Evolutionary conservation across 352 stramenopile species (phyloP).

Genomic region (Phytopythium chamaehyphon): DNA sequence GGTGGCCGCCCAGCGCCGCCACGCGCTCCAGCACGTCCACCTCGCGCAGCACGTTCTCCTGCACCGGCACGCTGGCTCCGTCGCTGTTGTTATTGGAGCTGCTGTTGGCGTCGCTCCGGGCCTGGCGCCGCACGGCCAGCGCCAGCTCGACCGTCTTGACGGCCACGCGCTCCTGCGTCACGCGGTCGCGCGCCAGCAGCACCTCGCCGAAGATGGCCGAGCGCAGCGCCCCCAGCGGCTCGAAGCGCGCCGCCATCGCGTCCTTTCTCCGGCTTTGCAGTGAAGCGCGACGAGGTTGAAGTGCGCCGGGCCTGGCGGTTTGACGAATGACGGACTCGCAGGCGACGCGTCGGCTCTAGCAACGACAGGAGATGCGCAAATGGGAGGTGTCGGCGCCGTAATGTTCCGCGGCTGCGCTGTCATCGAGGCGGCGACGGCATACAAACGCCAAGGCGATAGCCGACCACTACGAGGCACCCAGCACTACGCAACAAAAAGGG

Average conservation of each 20-base stretch:
- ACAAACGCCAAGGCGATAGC: too few species aligned
- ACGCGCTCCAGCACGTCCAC: slow-evolving; percentile 62
- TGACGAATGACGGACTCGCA: slow-evolving; percentile 1
- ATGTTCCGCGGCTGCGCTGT: too few species aligned
- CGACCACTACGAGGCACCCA: too few species aligned
- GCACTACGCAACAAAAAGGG: too few species aligned
- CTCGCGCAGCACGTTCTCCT: slow-evolving; percentile 70
- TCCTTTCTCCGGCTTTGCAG: not conserved
- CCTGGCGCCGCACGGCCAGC: slow-evolving; percentile 50
- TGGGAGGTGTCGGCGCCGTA: too few species aligned
- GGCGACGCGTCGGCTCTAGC: too few species aligned
- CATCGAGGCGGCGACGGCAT: too few species aligned
- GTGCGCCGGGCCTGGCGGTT: not conserved
- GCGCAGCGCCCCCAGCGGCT: slow-evolving; percentile 37
- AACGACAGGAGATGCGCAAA: too few species aligned
- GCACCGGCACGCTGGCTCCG: slow-evolving; percentile 39
- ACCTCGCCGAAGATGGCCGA: slow-evolving; percentile 71
- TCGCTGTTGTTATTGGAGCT: too few species aligned
- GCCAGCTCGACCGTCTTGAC: slow-evolving; percentile 71
- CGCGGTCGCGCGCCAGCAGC: slow-evolving; percentile 49
- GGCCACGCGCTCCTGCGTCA: slow-evolving; percentile 52
- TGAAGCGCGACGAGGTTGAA: not conserved
- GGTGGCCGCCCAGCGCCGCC: slow-evolving; percentile 46
- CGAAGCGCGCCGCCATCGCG: slow-evolving; percentile 26
- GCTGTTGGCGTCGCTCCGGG: slow-evolving; percentile 6